These are phyloP conservation scores for Raddia distichophylla DNA, from an alignment of 176 grass and related monocot genomes.

Conservation along the genomic window DNA sequence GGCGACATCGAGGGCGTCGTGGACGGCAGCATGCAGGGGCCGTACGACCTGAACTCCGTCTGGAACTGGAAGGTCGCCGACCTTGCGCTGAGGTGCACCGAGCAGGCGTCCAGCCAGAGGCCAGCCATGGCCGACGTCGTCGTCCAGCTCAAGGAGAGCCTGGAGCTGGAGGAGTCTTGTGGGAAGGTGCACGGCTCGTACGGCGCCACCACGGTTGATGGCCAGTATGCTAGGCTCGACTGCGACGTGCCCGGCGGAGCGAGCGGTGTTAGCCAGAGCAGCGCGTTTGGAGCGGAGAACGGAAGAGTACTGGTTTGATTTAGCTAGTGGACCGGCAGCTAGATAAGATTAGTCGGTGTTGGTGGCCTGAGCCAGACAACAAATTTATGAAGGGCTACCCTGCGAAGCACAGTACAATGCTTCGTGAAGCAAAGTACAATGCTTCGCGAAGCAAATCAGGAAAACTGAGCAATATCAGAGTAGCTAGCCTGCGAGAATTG, in stretches of 20 bases:
- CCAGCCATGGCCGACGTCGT: conserved; percentile 58
- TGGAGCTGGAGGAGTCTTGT: conserved; percentile 40
- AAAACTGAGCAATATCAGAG: too few relatives aligned
- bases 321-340: conserved; percentile 13
- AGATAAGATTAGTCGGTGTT: conserved; percentile 12
- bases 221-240: neutral
- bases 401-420: too few relatives aligned
- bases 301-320: neutral
- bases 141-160: conserved; percentile 59
- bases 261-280: conserved; percentile 3
- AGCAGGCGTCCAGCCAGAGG: conserved; percentile 35
- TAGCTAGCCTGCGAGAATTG: too few relatives aligned
- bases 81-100: too few relatives aligned
- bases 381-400: too few relatives aligned
- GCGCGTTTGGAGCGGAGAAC: neutral
- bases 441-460: too few relatives aligned
- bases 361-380: too few relatives aligned
- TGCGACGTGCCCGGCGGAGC: neutral
- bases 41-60: too few relatives aligned
- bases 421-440: too few relatives aligned
- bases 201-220: neutral
- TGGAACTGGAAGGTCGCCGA: too few relatives aligned
- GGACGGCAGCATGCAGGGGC: conserved; percentile 15
- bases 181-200: conserved; percentile 27
- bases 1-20: conserved; percentile 48